phyloP scores from a whole-genome alignment of 345 rosid genomes.

The Schrenkiella parvula region DNA sequence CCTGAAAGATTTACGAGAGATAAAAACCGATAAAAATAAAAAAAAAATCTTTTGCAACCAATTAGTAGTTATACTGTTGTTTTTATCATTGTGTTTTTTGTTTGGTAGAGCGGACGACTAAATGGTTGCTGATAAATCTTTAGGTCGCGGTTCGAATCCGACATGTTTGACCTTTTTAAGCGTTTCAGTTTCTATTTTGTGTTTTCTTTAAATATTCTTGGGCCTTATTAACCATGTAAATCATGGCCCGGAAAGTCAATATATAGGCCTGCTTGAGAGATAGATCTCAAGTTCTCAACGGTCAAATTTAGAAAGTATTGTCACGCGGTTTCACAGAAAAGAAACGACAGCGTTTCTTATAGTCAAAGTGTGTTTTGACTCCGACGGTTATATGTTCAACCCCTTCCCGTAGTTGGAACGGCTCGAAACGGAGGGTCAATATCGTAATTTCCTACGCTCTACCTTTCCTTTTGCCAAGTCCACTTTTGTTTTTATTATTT shows the following conservation, averaged over 20 bases:
- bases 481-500: background rate
- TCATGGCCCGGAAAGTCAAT: background rate
- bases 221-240: background rate
- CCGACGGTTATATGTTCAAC: slow-evolving; percentile 15
- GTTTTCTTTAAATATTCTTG: background rate
- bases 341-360: background rate
- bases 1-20: too few relatives aligned
- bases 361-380: slow-evolving; percentile 20
- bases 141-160: too few relatives aligned
- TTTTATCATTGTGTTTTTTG: too few relatives aligned
- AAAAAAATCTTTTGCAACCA: too few relatives aligned
- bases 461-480: background rate
- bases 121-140: too few relatives aligned
- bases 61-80: too few relatives aligned
- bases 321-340: slow-evolving; percentile 5
- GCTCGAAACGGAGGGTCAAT: background rate
- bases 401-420: background rate
- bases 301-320: background rate
- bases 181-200: background rate
- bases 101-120: too few relatives aligned
- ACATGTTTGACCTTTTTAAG: too few relatives aligned
- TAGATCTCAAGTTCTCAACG: background rate
- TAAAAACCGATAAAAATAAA: too few relatives aligned
- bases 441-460: background rate
- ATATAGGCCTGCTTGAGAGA: background rate